Conservation (phyloP, 106 monocot genomes). For the Gastrodia elata region DNA sequence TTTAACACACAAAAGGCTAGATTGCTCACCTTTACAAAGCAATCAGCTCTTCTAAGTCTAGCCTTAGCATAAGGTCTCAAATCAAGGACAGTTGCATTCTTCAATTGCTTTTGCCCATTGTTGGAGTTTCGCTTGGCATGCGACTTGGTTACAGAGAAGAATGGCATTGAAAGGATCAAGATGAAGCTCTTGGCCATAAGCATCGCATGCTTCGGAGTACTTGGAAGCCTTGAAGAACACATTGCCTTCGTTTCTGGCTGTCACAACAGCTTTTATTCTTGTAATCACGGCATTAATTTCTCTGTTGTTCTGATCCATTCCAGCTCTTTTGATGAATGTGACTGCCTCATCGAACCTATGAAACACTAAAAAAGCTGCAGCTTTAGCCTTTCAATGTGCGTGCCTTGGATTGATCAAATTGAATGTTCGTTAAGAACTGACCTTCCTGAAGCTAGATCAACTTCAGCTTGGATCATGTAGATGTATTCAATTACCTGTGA, state of each 20-base stretch:
- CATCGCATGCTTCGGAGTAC: slow-evolving; percentile 54
- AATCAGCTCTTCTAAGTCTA: slow-evolving; percentile 65
- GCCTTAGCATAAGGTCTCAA: slow-evolving; percentile 63
- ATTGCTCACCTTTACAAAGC: slow-evolving; percentile 56
- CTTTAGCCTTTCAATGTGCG: background rate
- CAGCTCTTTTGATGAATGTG: slow-evolving; percentile 22
- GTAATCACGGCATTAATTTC: slow-evolving; percentile 22
- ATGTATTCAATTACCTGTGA: slow-evolving; percentile 27
- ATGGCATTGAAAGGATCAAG: slow-evolving; percentile 55
- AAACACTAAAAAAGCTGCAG: slow-evolving; percentile 1
- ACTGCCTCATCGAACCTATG: slow-evolving; percentile 71
- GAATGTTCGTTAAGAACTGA: slow-evolving; percentile 13
- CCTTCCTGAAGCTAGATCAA: slow-evolving; percentile 68
- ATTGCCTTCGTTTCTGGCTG: slow-evolving; percentile 45
- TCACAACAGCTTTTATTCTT: slow-evolving; percentile 24
- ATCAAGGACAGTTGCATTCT: slow-evolving; percentile 55
- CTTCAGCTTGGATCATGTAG: slow-evolving; percentile 54
- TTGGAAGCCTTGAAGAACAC: slow-evolving; percentile 49
- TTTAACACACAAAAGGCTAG: background rate
- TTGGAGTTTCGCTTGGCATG: slow-evolving; percentile 40
- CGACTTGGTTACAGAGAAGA: slow-evolving; percentile 71
- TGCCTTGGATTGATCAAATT: background rate
- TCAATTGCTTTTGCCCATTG: slow-evolving; percentile 51
- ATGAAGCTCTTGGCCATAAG: slow-evolving; percentile 55
- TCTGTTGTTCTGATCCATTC: slow-evolving; percentile 34